Percentiles rank a stretch among this genome's conserved stretches.
phyloP scores from a whole-genome alignment of 495 filamentous ascomycete species.

The Aspergillus avenaceus region DNA sequence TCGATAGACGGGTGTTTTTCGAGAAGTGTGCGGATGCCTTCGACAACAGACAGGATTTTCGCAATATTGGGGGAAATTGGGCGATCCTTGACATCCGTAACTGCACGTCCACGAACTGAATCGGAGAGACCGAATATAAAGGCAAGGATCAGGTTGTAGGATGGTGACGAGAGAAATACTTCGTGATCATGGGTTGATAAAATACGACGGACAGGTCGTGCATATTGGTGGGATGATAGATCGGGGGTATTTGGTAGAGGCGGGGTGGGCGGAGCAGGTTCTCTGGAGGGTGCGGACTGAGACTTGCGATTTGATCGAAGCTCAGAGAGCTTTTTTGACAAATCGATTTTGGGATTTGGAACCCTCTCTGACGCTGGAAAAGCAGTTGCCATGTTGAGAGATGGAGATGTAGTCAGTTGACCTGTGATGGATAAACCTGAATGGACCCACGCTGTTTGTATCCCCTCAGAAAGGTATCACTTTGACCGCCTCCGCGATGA shows the following conservation, averaged over 20 bases:
- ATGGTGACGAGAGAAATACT: constrained; percentile 72
- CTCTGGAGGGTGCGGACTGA: constrained; percentile 48
- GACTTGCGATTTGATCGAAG: constrained; percentile 58
- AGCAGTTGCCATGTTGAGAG: constrained; percentile 26
- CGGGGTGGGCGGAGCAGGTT: constrained; percentile 69
- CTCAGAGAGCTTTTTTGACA: constrained; percentile 62
- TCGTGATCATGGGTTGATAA: constrained; percentile 75
- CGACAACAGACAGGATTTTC: constrained; percentile 66
- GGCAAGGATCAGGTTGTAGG: constrained; percentile 69
- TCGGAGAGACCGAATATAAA: constrained; percentile 88
- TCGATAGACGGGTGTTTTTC: constrained; percentile 71
- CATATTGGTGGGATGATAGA: constrained; percentile 57
- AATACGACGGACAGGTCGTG: constrained; percentile 68
- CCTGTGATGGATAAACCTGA: too few relatives aligned
- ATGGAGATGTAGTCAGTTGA: background rate
- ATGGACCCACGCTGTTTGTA: too few relatives aligned
- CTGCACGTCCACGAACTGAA: constrained; percentile 69
- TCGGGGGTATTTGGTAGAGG: constrained; percentile 66
- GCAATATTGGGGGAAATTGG: constrained; percentile 53
- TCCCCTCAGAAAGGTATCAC: too few relatives aligned
- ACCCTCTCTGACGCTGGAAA: constrained; percentile 10
- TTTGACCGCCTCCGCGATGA: background rate
- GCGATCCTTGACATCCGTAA: constrained; percentile 57
- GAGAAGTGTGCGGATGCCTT: constrained; percentile 59
- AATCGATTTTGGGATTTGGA: constrained; percentile 46